Base-by-base conservation (phyloP, 768 basidiomycete species). In the Boletus vermiculosoides region DNA sequence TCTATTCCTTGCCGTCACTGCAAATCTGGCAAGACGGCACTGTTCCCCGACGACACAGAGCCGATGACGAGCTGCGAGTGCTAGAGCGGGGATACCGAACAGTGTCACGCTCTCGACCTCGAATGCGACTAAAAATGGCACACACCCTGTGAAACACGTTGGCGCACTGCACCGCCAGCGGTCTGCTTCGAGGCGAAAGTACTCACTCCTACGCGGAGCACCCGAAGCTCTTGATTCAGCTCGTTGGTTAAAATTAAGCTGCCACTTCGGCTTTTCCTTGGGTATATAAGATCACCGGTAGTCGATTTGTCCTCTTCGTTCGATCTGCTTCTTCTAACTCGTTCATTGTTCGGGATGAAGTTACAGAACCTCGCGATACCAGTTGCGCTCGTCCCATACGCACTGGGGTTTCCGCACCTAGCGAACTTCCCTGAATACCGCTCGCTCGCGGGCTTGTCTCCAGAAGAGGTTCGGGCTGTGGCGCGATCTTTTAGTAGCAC, bases 371-470 rank as follows among this genome's bases (percentile, higher is more conserved):
- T 60, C 30, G 45, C 28, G 18, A 25, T 41, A 20, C 18, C 56
- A 13, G 34, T 36, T n/a, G 47, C 47, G 6, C 58, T 62, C 37
- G 15, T 58, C 45, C 56, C 63, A 34, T 48, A 13, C 22, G 37
- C 45, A 10, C 16, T 56, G 6, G 66, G 63, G 3, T 65, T 62
- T 49, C 52, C 58, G 6, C 50, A 57, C 37, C 54, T 67, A 13
- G 52, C 28, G 41, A 45, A 53, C 46, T 67, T 66, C 28, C 63
- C 59, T 1, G 56, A 59, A 36, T 31, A 67, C 37, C 66, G 63
- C 40, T 66, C 63, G 1, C 60, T 67, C 10, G 58, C 52, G 0
- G 66, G 66, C 6, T 37, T 66, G 39, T 62, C 66, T 45, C 30
- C 20, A 5, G 36, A 58, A 15, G 52, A 66, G 30, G 45, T 68